Percentiles rank a stretch among this genome's conserved stretches.
Evolutionary conservation across 495 filamentous ascomycete genomes (phyloP).

Genomic region (Thozetella sp.): DNA sequence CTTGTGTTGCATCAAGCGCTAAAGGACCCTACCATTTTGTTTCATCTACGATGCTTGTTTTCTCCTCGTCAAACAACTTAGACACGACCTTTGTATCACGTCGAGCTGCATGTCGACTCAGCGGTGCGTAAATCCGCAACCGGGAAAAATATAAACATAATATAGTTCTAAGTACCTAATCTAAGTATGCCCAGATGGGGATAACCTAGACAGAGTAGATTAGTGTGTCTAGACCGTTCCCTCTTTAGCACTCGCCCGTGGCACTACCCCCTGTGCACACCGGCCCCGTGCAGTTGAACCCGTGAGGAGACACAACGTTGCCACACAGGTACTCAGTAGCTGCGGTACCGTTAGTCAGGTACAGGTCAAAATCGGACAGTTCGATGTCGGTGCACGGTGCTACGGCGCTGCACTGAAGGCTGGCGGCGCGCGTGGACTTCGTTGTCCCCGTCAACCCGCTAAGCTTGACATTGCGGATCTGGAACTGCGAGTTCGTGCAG

Average conservation of each 20-base stretch:
- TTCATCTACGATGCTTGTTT: not conserved
- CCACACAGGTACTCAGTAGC: slow-evolving; percentile 32
- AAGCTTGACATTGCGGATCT: slow-evolving; percentile 28
- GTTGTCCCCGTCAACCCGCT: slow-evolving; percentile 26
- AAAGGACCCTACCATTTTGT: not conserved
- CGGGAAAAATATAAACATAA: not conserved
- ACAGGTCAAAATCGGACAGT: slow-evolving; percentile 22
- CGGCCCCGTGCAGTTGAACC: slow-evolving; percentile 36
- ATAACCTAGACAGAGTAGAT: not conserved
- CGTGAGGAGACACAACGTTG: slow-evolving; percentile 25
- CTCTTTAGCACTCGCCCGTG: slow-evolving; percentile 27
- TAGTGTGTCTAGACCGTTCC: not conserved
- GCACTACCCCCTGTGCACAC: slow-evolving; percentile 31
- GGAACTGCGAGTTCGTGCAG: slow-evolving; percentile 39
- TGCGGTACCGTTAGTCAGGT: slow-evolving; percentile 18
- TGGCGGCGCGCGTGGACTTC: slow-evolving; percentile 20
- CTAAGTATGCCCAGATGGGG: not conserved
- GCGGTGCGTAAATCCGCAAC: not conserved
- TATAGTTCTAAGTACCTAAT: not conserved
- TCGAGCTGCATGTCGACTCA: not conserved
- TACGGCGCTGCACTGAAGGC: slow-evolving; percentile 36
- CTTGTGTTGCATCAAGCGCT: no score
- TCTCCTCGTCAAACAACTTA: not conserved
- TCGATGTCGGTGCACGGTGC: slow-evolving; percentile 32
- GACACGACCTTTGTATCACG: not conserved